These are phyloP conservation scores for Talaromyces wortmannii DNA, from an alignment of 495 filamentous ascomycete species.

Conservation along the genomic window DNA sequence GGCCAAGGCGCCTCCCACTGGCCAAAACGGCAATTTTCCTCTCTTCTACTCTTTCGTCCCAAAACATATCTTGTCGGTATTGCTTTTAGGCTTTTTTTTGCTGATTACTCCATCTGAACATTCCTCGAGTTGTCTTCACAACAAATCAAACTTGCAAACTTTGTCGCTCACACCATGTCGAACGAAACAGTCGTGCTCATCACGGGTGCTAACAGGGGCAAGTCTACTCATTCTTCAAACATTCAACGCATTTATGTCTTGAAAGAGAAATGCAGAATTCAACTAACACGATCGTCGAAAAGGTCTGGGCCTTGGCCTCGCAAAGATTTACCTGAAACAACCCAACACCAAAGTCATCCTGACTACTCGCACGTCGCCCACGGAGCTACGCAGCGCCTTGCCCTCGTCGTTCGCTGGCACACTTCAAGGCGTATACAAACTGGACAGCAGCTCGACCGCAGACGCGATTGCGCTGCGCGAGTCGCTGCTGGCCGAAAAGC, in stretches of 20 bases:
- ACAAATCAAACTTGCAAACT: too few relatives aligned
- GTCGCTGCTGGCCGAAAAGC: constrained; percentile 17
- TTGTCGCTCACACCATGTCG: neutral
- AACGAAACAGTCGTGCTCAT: constrained; percentile 10
- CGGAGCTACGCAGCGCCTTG: constrained; percentile 13
- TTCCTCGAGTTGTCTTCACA: too few relatives aligned
- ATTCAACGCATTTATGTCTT: too few relatives aligned
- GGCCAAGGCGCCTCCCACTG: too few relatives aligned
- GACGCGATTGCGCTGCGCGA: constrained; percentile 24
- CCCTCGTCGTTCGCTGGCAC: constrained; percentile 17
- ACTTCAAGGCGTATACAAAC: constrained; percentile 9
- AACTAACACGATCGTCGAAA: neutral
- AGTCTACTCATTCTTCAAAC: neutral
- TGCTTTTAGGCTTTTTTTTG: too few relatives aligned
- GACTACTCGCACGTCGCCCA: constrained; percentile 21
- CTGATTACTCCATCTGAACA: too few relatives aligned
- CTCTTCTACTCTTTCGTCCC: too few relatives aligned
- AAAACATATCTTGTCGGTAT: too few relatives aligned
- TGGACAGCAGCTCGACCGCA: constrained; percentile 1
- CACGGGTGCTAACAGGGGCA: constrained; percentile 16
- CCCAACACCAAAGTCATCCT: constrained; percentile 39
- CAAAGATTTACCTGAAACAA: constrained; percentile 23
- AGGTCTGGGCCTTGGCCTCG: constrained; percentile 42
- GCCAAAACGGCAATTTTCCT: too few relatives aligned
- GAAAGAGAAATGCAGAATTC: too few relatives aligned